Evolutionary conservation across 176 grass and related monocot species (phyloP).

Genomic region (Lolium perenne): DNA sequence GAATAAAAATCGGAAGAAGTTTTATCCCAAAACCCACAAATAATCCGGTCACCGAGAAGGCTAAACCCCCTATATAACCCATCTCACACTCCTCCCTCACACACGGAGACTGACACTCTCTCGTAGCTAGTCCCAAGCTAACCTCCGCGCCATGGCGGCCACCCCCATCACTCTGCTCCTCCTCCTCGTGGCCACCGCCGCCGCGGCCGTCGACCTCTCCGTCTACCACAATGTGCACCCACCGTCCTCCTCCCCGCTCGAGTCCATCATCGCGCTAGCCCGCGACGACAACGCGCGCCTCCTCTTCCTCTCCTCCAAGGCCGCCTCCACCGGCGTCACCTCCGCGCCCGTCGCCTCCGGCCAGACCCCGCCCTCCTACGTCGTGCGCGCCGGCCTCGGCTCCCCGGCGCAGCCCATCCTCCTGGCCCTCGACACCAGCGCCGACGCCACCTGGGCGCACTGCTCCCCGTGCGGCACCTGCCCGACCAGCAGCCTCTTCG

Average conservation of each 20-base stretch:
- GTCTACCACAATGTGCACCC: slow-evolving; percentile 70
- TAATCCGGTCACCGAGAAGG: not conserved
- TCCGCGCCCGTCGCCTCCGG: slow-evolving; percentile 86
- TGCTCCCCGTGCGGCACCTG: slow-evolving; percentile 85
- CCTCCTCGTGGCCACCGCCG: slow-evolving; percentile 29
- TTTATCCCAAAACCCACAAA: not conserved
- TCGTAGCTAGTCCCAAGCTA: not conserved
- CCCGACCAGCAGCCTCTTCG: slow-evolving; percentile 59
- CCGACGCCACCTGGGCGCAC: slow-evolving; percentile 86
- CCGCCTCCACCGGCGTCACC: slow-evolving; percentile 47
- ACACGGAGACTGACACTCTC: slow-evolving; percentile 11
- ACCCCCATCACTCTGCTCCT: slow-evolving; percentile 36
- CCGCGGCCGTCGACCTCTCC: slow-evolving; percentile 54
- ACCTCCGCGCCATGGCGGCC: slow-evolving; percentile 39
- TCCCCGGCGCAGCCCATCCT: slow-evolving; percentile 69
- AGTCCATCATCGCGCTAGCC: slow-evolving; percentile 69
- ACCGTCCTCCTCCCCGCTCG: slow-evolving; percentile 65
- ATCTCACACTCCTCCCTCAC: not conserved
- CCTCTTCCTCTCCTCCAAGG: slow-evolving; percentile 70
- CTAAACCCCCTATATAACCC: slow-evolving; percentile 55
- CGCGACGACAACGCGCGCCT: slow-evolving; percentile 72
- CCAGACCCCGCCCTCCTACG: slow-evolving; percentile 84
- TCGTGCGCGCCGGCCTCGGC: slow-evolving; percentile 73
- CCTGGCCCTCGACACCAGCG: slow-evolving; percentile 90
- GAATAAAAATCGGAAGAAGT: no score